Percentiles rank a stretch among this genome's conserved stretches.
Evolutionary conservation across 2,329 filamentous ascomycete genomes (phyloP).

Genomic region (Nemania bipapillata): DNA sequence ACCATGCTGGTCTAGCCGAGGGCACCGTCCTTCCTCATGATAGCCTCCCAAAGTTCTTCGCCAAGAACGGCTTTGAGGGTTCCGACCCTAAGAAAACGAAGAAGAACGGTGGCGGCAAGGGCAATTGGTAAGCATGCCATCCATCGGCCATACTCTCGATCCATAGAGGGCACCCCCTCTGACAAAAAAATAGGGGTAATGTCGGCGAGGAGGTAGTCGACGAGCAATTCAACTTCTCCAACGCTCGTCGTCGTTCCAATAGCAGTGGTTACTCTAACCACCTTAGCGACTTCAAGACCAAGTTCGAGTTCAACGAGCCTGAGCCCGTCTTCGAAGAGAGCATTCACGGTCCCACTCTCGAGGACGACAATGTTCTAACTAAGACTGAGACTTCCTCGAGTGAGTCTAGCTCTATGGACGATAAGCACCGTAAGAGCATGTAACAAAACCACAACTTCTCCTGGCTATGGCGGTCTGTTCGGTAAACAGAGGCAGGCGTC

Average conservation of each 20-base stretch:
- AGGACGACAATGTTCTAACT: constrained; percentile 67
- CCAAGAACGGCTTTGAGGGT: constrained; percentile 83
- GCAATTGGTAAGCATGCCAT: constrained; percentile 80
- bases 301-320: constrained; percentile 89
- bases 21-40: constrained; percentile 76
- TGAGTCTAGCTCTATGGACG: constrained; percentile 68
- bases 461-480: constrained; percentile 1
- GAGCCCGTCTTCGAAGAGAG: constrained; percentile 94
- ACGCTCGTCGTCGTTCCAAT: constrained; percentile 91
- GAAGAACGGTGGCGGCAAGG: constrained; percentile 93
- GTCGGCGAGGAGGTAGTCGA: constrained; percentile 86
- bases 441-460: constrained; percentile 24
- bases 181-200: constrained; percentile 72
- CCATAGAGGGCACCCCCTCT: neutral
- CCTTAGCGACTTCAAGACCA: constrained; percentile 88
- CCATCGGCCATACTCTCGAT: constrained; percentile 4
- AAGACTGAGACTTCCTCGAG: constrained; percentile 71
- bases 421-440: constrained; percentile 52
- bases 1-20: constrained; percentile 82
- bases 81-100: constrained; percentile 92
- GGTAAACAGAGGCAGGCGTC: neutral
- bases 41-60: constrained; percentile 89
- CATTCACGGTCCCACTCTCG: constrained; percentile 73
- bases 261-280: constrained; percentile 78
- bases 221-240: constrained; percentile 82